A percentile compares a stretch with the other conserved stretches of the same genome.
Conservation (phyloP, 2,329 filamentous ascomycete species). For the Penicillium digitatum region DNA sequence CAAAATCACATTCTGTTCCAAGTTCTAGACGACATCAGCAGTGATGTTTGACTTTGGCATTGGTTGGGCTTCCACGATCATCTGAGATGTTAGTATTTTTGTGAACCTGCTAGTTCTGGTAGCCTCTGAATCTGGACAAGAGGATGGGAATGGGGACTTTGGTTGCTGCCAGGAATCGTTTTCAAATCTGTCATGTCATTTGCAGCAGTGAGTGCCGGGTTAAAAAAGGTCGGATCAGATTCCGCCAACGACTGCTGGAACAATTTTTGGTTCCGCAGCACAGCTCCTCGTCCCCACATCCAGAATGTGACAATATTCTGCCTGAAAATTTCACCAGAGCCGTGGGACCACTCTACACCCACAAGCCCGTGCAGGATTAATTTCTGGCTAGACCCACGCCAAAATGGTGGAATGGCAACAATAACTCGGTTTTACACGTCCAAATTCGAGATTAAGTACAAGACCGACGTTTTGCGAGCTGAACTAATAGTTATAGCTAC, state of each 20-base stretch:
- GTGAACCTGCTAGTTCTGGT: not conserved
- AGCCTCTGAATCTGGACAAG: no score
- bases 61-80: not conserved
- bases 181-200: not conserved
- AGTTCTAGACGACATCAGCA: conserved; percentile 39
- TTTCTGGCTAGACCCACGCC: not conserved
- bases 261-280: not conserved
- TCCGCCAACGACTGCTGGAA: not conserved
- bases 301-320: not conserved
- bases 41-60: conserved; percentile 19
- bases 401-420: not conserved
- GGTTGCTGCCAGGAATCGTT: not conserved
- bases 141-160: not conserved
- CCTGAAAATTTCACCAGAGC: not conserved
- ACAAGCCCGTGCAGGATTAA: not conserved
- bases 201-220: not conserved
- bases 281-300: not conserved
- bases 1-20: conserved; percentile 43
- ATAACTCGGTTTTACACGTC: not conserved
- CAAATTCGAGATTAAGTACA: not conserved
- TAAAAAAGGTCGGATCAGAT: no score
- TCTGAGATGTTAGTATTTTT: not conserved
- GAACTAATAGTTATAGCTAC: not conserved
- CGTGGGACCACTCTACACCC: not conserved
- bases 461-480: not conserved